These are phyloP conservation scores for Zymoseptoria tritici DNA, from an alignment of 2,329 filamentous ascomycete species.

Conservation along the genomic window DNA sequence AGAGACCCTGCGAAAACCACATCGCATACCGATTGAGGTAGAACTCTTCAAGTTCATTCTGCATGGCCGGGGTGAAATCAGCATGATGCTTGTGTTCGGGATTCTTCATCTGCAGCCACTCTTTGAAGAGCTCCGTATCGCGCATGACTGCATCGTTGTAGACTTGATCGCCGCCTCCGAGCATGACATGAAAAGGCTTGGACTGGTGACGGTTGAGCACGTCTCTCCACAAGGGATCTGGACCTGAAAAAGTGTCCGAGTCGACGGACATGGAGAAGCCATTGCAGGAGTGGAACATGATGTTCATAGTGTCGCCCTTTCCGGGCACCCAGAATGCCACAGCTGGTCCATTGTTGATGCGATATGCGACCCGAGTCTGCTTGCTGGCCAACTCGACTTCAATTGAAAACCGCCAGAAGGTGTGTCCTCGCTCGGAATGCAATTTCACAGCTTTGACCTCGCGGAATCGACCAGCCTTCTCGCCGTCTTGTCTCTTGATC, in stretches of 20 bases:
- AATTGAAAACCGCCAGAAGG: constrained; percentile 96
- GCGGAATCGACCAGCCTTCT: constrained; percentile 71
- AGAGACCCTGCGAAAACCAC: constrained; percentile 96
- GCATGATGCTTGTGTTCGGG: constrained; percentile 69
- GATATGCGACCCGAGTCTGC: constrained; percentile 85
- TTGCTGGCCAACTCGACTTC: constrained; percentile 74
- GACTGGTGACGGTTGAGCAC: constrained; percentile 89
- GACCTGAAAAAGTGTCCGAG: constrained; percentile 73
- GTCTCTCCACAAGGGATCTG: constrained; percentile 94
- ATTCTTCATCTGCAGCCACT: constrained; percentile 79
- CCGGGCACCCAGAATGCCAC: constrained; percentile 93
- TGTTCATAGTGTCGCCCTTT: constrained; percentile 81
- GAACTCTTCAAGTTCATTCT: constrained; percentile 78
- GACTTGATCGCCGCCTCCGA: constrained; percentile 93
- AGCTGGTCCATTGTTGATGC: constrained; percentile 84
- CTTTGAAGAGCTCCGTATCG: constrained; percentile 66
- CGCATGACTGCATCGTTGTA: constrained; percentile 84
- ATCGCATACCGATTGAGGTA: constrained; percentile 82
- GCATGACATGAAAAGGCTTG: constrained; percentile 93
- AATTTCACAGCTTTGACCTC: constrained; percentile 77
- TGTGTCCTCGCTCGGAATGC: constrained; percentile 77
- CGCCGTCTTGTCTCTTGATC: constrained; percentile 59
- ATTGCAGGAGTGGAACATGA: constrained; percentile 98
- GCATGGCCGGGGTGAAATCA: constrained; percentile 73
- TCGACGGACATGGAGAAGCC: constrained; percentile 81